phyloP scores from a whole-genome alignment of 140 eudicot genomes.

The Oenanthe javanica region DNA sequence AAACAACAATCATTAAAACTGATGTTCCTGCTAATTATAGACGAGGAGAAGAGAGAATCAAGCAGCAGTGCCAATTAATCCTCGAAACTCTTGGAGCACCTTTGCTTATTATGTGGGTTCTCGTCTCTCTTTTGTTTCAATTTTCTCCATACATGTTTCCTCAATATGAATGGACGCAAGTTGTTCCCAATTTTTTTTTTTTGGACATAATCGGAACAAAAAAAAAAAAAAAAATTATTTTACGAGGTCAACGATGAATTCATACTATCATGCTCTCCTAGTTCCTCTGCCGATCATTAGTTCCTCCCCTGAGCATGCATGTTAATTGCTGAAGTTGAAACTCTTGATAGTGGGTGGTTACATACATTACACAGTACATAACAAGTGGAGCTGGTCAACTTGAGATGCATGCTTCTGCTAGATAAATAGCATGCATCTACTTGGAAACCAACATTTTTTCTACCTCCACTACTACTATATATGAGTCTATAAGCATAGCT shows the following conservation, averaged over 20 bases:
- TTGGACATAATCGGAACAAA: no score
- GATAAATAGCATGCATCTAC: background rate
- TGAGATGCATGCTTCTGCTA: background rate
- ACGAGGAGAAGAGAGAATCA: background rate
- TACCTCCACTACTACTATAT: background rate
- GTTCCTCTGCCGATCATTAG: no score
- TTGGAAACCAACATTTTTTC: background rate
- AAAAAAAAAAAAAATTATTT: no score
- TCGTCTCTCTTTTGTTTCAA: background rate
- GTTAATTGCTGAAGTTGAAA: background rate
- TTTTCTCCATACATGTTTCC: background rate
- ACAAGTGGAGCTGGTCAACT: background rate
- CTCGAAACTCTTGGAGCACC: constrained; percentile 6
- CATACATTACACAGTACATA: background rate
- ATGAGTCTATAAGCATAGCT: background rate
- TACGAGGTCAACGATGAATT: no score
- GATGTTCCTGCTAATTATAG: background rate
- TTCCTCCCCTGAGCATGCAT: background rate
- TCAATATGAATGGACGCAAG: no score
- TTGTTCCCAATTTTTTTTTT: no score
- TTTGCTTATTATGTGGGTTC: background rate
- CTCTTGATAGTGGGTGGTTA: background rate
- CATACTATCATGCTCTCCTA: no score
- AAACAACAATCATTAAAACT: background rate
- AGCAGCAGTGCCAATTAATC: background rate